Conservation (phyloP, 257 asterid genomes). For the Solanum stenotomum region DNA sequence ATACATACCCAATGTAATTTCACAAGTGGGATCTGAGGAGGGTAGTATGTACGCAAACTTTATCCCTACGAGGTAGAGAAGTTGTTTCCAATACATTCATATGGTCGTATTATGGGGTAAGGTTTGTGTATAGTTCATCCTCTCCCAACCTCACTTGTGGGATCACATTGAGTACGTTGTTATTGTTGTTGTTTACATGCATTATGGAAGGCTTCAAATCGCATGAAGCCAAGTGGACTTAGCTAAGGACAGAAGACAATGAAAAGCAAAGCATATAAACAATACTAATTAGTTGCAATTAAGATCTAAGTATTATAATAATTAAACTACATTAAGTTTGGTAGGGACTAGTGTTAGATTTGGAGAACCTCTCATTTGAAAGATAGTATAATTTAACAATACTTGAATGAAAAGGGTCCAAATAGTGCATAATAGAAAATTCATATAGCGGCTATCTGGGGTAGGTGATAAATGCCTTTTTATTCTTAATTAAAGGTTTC, state of each 20-base stretch:
- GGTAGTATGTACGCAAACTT: background rate
- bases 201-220: background rate
- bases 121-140: background rate
- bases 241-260: background rate
- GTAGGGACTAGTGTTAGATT: background rate
- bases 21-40: background rate
- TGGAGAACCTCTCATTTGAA: background rate
- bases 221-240: background rate
- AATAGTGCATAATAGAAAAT: background rate
- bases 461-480: accelerated
- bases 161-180: background rate
- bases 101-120: background rate
- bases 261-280: background rate
- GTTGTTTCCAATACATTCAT: no score
- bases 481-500: accelerated
- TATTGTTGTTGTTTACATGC: background rate
- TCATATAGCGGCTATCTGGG: background rate
- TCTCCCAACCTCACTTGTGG: background rate
- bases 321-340: background rate
- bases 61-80: no score
- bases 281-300: background rate
- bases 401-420: background rate
- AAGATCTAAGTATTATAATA: background rate
- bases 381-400: background rate
- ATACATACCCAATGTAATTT: no score